Evolutionary conservation across 441 rosid species (phyloP), one percentile per base, ranked within the genome.

Genomic region (Pelargonium australe): DNA sequence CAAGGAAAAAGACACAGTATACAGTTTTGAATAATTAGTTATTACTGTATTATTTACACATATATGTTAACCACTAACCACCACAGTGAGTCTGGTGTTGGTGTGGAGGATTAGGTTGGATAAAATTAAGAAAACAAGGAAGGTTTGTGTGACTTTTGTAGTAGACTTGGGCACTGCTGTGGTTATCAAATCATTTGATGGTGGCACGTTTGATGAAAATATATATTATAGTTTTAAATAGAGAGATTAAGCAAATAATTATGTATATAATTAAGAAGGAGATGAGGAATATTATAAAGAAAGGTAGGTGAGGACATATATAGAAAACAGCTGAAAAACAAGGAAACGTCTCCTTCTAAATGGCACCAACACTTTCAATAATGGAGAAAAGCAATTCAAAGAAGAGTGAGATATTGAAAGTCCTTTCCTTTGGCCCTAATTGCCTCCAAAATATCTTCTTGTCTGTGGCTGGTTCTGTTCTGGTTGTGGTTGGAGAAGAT

Each of bases 341-440:
- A 75, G 78, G 78, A 71, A 73, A 70, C 70, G 81, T 80, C 81
- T 17, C 64, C 71, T 78, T 78, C 55, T 49, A 13, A 2, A 12
- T 12, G 3, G 74, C 70, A 67, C 68, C 64, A 45, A 23, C 65
- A 75, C 44, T 12, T 12, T 40, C 63, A 70, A 65, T 65, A 74
- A 55, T 66, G 13, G 44, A 47, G 61, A 66, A 31, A 49, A 49
- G 16, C 14, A 28, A 28, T 28, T 53, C 11, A 64, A 49, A 57
- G 58, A 53, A 66, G 57, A 49, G 57, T 49, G 57, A 49, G 57
- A 16, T 49, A n/a, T 49, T 49, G 14, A 49, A 44, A 49, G 57
- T 49, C 57, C 14, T 12, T 49, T 44, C 49, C 10, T 8, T 47
- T 12, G 4, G 14, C 6, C n/a, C 4, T 3, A 2, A 6, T 9